Evolutionary conservation across 1,139 yeast genomes (phyloP).

Genomic region (Yamadazyma taylorii): DNA sequence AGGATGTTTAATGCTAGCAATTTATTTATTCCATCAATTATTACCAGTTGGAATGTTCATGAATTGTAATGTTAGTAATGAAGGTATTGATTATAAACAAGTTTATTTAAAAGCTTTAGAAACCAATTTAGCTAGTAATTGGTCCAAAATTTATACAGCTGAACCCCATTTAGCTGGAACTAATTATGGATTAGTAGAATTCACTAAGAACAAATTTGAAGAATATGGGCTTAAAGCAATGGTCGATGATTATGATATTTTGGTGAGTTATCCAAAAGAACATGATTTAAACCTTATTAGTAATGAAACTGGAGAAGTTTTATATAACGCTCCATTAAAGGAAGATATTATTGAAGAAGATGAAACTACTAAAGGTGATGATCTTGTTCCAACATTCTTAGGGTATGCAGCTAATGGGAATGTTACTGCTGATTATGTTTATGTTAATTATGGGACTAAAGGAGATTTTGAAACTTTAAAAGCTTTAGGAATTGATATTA

Average conservation of each 20-base stretch:
- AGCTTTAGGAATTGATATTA: constrained; percentile 34
- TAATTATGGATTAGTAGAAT: constrained; percentile 60
- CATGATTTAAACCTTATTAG: constrained; percentile 44
- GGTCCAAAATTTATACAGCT: constrained; percentile 56
- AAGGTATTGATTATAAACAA: constrained; percentile 16
- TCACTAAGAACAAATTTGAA: constrained; percentile 60
- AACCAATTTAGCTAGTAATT: constrained; percentile 51
- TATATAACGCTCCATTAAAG: constrained; percentile 62
- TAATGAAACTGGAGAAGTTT: constrained; percentile 24
- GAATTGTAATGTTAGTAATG: not conserved
- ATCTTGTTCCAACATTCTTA: constrained; percentile 45
- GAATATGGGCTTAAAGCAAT: constrained; percentile 58
- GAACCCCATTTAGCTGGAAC: constrained; percentile 76
- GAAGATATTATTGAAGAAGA: constrained; percentile 78
- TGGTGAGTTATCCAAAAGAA: constrained; percentile 52
- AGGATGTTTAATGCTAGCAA: not conserved
- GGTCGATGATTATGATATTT: constrained; percentile 58
- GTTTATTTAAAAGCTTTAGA: constrained; percentile 39
- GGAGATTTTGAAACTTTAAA: constrained; percentile 38
- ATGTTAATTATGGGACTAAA: constrained; percentile 41
- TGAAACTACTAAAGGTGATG: constrained; percentile 55
- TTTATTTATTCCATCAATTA: not conserved
- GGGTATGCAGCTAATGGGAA: constrained; percentile 51
- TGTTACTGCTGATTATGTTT: constrained; percentile 45
- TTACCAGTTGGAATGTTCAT: not conserved